Base-by-base conservation (phyloP, 176 grass and related monocot genomes). In the Musa schizocarpa region DNA sequence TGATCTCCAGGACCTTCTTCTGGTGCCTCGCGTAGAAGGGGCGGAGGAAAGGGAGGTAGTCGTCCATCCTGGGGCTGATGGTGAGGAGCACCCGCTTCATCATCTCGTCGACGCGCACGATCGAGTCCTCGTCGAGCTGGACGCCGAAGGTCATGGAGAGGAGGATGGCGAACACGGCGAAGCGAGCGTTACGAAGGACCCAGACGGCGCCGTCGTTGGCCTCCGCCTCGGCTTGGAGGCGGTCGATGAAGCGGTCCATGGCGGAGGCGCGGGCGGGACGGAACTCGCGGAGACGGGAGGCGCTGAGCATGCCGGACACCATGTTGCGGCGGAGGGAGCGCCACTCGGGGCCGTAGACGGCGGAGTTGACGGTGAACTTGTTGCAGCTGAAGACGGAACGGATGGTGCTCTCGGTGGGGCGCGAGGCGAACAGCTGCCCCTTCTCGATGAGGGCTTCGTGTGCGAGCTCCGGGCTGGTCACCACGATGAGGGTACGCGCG, bases 181-280 rank as follows among this genome's bases (percentile, higher is more conserved):
- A 96, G 53, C 93, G 89, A n/a, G 89, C 93, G 86, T 96, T 96
- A 3, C 93, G 85, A 55, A 96, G 88, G 53, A 96, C 93, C 89
- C 87, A 92, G 6, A 96, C 77, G 8, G 89, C 89, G 20, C 56
- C 76, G 13, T 74, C 83, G 56, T 88, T 85, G 2, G 51, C 76
- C 0, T 76, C 85, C 27, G 89, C 89, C 25, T 96, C 93, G 61
- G 81, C 70, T 14, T 81, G 87, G 74, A 96, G 71, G 67, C 87
- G 93, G 9, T 76, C 79, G 71, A 90, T 79, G 83, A 96, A 96
- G 69, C 93, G 79, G 71, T 92, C 87, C 93, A 96, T 96, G 81
- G 93, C 93, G 29, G 81, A 77, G 19, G 34, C 8, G 73, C 93
- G 61, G 0, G 85, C 71, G 16, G 81, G 87, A 1, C 74, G 57